phyloP scores from a whole-genome alignment of 1,284 basidiomycete species.

The Fistulinella cinereoalba region DNA sequence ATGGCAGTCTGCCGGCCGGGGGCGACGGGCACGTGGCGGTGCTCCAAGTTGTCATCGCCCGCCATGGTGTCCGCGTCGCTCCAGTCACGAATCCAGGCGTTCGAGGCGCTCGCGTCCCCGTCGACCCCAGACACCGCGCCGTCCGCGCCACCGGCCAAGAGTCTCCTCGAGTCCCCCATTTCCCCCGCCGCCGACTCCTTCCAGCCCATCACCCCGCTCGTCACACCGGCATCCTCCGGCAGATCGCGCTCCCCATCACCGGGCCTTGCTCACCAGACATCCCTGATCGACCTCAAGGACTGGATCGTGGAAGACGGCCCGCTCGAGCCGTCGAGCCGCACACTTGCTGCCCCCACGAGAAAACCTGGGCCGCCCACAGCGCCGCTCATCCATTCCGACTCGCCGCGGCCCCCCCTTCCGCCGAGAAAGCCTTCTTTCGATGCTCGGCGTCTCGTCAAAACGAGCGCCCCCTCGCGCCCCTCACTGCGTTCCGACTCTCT shows the following conservation, averaged over 20 bases:
- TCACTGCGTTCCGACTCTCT: slow-evolving; percentile 44
- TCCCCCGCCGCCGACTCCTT: slow-evolving; percentile 41
- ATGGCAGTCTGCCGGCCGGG: background rate
- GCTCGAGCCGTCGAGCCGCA: slow-evolving; percentile 23
- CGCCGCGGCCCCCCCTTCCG: slow-evolving; percentile 56
- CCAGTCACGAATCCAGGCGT: slow-evolving; percentile 58
- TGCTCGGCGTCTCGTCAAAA: slow-evolving; percentile 17
- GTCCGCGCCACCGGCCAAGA: slow-evolving; percentile 15
- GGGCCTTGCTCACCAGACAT: slow-evolving; percentile 54
- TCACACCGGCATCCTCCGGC: slow-evolving; percentile 25
- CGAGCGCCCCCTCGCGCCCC: slow-evolving; percentile 25
- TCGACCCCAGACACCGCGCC: slow-evolving; percentile 12
- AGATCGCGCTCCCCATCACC: slow-evolving; percentile 52
- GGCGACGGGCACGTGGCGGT: no score
- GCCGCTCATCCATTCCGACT: slow-evolving; percentile 58
- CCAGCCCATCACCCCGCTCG: slow-evolving; percentile 34
- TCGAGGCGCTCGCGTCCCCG: slow-evolving; percentile 38
- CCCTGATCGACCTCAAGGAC: slow-evolving; percentile 69
- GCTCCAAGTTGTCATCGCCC: background rate
- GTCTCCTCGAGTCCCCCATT: slow-evolving; percentile 46
- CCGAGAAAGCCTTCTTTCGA: slow-evolving; percentile 57
- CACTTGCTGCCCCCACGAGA: slow-evolving; percentile 22
- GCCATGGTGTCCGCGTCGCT: slow-evolving; percentile 52
- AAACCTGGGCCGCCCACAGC: slow-evolving; percentile 14
- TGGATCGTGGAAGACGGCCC: slow-evolving; percentile 69